Evolutionary conservation across 2,329 filamentous ascomycete genomes (phyloP), one percentile per base, ranked within the genome.

Genomic region (Colletotrichum liaoningense): DNA sequence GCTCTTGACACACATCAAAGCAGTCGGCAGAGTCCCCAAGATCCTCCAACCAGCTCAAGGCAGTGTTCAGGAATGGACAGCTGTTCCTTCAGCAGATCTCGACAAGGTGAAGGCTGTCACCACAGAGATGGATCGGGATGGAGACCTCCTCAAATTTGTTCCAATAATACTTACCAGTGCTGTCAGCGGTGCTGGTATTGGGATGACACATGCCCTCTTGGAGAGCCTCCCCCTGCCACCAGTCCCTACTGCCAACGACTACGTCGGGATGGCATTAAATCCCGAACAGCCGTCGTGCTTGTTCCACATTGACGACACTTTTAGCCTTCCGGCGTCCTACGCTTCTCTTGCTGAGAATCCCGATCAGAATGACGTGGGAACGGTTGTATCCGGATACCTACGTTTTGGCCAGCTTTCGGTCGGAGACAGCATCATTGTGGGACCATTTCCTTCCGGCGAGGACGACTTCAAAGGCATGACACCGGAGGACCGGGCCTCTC

Each of bases 241-340:
- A 1, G 78, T 82, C 0, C 88, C 88, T 8, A 89, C 87, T 1
- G 80, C 88, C 1, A 84, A 85, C 63, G 89, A 91, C 76, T 89
- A 87, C 73, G 83, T 88, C n/a, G 88, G 88, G 1, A 84, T 84
- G 55, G 85, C 85, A 1, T 79, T 91, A 66, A 91, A 91, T 71
- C 90, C 90, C 0, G 87, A 91, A 72, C 88, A 90, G 68, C 89
- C 91, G 1, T 85, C 86, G 5, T 89, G 89, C 42, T 84, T 98
- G 2, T 98, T 98, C 79, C 94, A 98, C 79, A 90, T 98, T 28
- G 96, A 98, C 79, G 96, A 98, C 77, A 91, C 95, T 1, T 98
- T 97, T 81, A 93, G 90, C 71, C 89, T 95, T 16, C 90, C 93
- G 1, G 88, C 89, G 1, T 90, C 91, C 1, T 91, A 91, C 75